These are phyloP conservation scores for Rhynchospora pubera DNA, from an alignment of 176 grass and related monocot genomes.

Conservation along the genomic window DNA sequence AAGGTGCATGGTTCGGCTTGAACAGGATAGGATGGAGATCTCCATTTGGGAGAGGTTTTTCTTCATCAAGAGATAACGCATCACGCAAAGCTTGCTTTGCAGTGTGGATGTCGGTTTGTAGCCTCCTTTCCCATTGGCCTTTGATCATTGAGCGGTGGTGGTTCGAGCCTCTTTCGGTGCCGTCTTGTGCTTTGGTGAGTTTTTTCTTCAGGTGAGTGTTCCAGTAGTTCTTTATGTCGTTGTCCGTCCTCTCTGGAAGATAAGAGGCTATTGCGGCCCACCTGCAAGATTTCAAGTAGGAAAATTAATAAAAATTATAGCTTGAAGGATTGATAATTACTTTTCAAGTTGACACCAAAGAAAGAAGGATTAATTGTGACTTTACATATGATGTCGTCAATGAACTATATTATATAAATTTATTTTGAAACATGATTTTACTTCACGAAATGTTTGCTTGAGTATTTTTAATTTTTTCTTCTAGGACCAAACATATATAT, in stretches of 20 bases:
- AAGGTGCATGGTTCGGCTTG: conserved; percentile 29
- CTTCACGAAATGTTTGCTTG: too few species aligned
- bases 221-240: conserved; percentile 99
- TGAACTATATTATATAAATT: too few species aligned
- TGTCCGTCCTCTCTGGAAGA: conserved; percentile 85
- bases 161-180: not conserved
- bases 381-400: too few species aligned
- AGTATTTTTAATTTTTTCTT: too few species aligned
- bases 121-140: conserved; percentile 69
- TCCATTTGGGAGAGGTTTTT: not conserved
- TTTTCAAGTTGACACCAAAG: not conserved
- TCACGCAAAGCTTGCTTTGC: conserved; percentile 59
- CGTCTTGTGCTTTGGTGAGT: conserved; percentile 13
- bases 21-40: conserved; percentile 24
- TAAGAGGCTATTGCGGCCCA: conserved; percentile 95
- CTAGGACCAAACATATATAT: too few species aligned
- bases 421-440: too few species aligned
- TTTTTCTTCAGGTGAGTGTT: conserved; percentile 96
- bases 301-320: not conserved
- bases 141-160: conserved; percentile 44
- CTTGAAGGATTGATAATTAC: not conserved
- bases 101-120: conserved; percentile 77
- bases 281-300: conserved; percentile 15
- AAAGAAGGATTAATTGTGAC: too few species aligned
- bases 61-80: conserved; percentile 33